These are phyloP conservation scores for Trapa bicornis DNA, from an alignment of 345 rosid genomes.

Conservation along the genomic window DNA sequence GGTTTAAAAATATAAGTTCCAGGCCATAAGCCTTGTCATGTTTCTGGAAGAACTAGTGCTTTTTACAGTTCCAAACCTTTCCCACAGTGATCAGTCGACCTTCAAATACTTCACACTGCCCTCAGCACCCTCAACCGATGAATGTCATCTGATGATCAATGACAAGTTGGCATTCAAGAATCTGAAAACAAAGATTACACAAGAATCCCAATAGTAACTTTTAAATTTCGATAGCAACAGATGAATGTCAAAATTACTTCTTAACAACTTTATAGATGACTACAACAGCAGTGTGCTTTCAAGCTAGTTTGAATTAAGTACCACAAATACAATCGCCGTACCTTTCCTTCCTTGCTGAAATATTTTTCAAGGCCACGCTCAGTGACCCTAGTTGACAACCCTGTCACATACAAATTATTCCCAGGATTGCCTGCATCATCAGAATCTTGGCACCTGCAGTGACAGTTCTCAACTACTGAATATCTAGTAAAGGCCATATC, in stretches of 20 bases:
- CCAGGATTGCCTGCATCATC: constrained; percentile 38
- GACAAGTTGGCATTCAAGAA: constrained; percentile 43
- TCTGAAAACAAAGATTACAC: constrained; percentile 25
- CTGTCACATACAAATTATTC: constrained; percentile 56
- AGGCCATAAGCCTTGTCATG: not conserved
- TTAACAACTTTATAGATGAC: not conserved
- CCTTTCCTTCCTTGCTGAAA: constrained; percentile 54
- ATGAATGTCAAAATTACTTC: not conserved
- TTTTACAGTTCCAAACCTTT: constrained; percentile 25
- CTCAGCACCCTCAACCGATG: constrained; percentile 34
- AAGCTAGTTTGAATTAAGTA: not conserved
- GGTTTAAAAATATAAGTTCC: not conserved
- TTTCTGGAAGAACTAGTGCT: not conserved
- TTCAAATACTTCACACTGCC: constrained; percentile 54
- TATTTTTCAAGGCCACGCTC: constrained; percentile 37
- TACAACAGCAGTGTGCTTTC: not conserved
- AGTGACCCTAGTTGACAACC: constrained; percentile 45
- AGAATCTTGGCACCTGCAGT: constrained; percentile 41
- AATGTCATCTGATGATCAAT: constrained; percentile 44
- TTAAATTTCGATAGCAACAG: not conserved
- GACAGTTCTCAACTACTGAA: not conserved
- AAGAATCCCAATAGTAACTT: not conserved
- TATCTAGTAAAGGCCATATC: not conserved
- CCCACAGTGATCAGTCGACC: constrained; percentile 54
- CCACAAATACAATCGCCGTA: constrained; percentile 8